These are phyloP conservation scores for Prunus salicina DNA, from an alignment of 306 rosid genomes.

Conservation along the genomic window DNA sequence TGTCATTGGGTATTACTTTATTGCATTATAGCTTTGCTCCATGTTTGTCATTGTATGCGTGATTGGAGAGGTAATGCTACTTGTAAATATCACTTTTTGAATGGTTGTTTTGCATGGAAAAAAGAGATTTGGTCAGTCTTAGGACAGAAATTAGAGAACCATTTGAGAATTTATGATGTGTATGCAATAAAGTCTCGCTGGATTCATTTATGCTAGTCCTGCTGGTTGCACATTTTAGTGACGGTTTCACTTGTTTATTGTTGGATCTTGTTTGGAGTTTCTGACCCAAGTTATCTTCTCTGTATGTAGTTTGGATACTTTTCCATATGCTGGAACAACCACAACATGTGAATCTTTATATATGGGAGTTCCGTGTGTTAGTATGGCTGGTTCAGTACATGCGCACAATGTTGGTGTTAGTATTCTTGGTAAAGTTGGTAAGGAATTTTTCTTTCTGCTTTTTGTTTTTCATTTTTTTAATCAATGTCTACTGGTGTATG, in stretches of 20 bases:
- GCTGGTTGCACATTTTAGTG: background rate
- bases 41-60: no score
- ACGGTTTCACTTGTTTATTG: slow-evolving; percentile 1
- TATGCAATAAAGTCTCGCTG: background rate
- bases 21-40: no score
- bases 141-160: background rate
- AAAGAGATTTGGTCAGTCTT: no score
- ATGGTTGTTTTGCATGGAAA: no score
- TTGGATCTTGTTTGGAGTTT: background rate
- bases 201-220: background rate
- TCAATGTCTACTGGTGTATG: slow-evolving; percentile 4
- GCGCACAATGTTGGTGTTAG: slow-evolving; percentile 99
- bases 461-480: background rate
- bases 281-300: slow-evolving; percentile 21
- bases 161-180: background rate
- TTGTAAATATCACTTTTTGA: no score
- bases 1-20: no score
- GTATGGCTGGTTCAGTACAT: slow-evolving; percentile 95
- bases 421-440: slow-evolving; percentile 93
- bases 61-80: no score
- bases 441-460: slow-evolving; percentile 26
- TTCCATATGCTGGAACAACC: slow-evolving; percentile 98
- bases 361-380: slow-evolving; percentile 99
- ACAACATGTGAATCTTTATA: slow-evolving; percentile 94
- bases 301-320: slow-evolving; percentile 86